Evolutionary conservation across 768 basidiomycete species (phyloP).

Genomic region (Termitomyces heimii): DNA sequence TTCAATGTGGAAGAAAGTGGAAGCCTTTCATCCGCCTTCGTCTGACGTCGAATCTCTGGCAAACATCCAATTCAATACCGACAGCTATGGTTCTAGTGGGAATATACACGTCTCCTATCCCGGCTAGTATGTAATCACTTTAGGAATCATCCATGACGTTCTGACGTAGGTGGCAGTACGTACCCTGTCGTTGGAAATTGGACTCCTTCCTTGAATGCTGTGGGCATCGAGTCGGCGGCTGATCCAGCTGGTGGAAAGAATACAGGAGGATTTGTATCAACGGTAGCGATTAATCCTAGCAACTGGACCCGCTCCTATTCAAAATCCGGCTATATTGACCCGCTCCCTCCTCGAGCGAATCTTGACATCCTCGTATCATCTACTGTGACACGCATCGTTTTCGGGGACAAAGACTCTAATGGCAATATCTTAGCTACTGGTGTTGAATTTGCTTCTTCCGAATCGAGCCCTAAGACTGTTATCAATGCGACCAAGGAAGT

Average conservation of each 20-base stretch:
- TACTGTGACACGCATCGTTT: slow-evolving; percentile 52
- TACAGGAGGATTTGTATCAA: slow-evolving; percentile 48
- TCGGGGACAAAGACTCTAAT: slow-evolving; percentile 22
- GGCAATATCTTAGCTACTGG: slow-evolving; percentile 40
- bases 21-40: slow-evolving; percentile 45
- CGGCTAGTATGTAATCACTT: slow-evolving; percentile 11
- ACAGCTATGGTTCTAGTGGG: slow-evolving; percentile 41
- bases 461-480: slow-evolving; percentile 1
- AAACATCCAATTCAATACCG: slow-evolving; percentile 34
- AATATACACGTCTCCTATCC: slow-evolving; percentile 26
- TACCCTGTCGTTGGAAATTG: slow-evolving; percentile 48
- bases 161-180: slow-evolving; percentile 27
- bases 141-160: slow-evolving; percentile 29
- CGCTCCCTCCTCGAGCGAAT: slow-evolving; percentile 55
- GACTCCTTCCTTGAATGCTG: slow-evolving; percentile 40
- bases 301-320: slow-evolving; percentile 63
- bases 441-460: slow-evolving; percentile 39
- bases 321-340: slow-evolving; percentile 52
- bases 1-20: slow-evolving; percentile 39
- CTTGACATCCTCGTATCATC: slow-evolving; percentile 56
- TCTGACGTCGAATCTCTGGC: slow-evolving; percentile 27
- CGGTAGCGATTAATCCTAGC: slow-evolving; percentile 53
- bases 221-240: slow-evolving; percentile 33
- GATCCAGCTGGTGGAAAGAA: slow-evolving; percentile 43
- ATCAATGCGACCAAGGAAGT: slow-evolving; percentile 39